A percentile compares a stretch with the other conserved stretches of the same genome.
Evolutionary conservation across 805 yeast species (phyloP).

Genomic region (Candida suzukii): DNA sequence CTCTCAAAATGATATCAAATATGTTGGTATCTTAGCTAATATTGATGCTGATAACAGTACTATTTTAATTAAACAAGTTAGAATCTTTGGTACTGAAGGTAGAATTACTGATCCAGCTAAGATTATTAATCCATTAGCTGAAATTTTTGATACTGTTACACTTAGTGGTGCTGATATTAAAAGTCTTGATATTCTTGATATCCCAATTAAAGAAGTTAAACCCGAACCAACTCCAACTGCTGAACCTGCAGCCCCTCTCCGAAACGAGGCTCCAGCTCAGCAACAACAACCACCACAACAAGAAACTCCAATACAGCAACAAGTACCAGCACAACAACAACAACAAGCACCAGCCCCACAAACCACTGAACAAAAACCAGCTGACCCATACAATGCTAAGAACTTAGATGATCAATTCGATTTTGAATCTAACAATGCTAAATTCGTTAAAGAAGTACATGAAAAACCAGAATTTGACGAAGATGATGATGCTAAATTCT

Average conservation of each 20-base stretch:
- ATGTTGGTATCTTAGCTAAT: slow-evolving; percentile 81
- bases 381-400: slow-evolving; percentile 17
- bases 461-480: slow-evolving; percentile 26
- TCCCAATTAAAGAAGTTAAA: slow-evolving; percentile 54
- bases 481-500: slow-evolving; percentile 33
- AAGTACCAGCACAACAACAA: slow-evolving; percentile 13
- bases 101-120: slow-evolving; percentile 61
- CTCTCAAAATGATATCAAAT: slow-evolving; percentile 71
- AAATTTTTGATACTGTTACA: slow-evolving; percentile 67
- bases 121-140: slow-evolving; percentile 66
- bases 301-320: slow-evolving; percentile 11
- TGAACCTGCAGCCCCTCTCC: not conserved
- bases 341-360: slow-evolving; percentile 8
- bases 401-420: slow-evolving; percentile 62
- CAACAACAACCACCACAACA: slow-evolving; percentile 2
- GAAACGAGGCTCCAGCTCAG: slow-evolving; percentile 6
- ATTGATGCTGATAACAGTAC: slow-evolving; percentile 90
- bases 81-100: slow-evolving; percentile 90
- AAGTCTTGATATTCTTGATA: slow-evolving; percentile 78
- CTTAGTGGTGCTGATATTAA: slow-evolving; percentile 91
- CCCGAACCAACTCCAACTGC: slow-evolving; percentile 31
- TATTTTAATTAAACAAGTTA: slow-evolving; percentile 72
- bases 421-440: slow-evolving; percentile 67
- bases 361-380: slow-evolving; percentile 4
- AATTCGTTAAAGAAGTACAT: slow-evolving; percentile 43